A percentile compares a stretch with the other conserved stretches of the same genome.
These are phyloP conservation scores for Candida smagusa DNA, from an alignment of 1,139 yeast species.

Conservation along the genomic window DNA sequence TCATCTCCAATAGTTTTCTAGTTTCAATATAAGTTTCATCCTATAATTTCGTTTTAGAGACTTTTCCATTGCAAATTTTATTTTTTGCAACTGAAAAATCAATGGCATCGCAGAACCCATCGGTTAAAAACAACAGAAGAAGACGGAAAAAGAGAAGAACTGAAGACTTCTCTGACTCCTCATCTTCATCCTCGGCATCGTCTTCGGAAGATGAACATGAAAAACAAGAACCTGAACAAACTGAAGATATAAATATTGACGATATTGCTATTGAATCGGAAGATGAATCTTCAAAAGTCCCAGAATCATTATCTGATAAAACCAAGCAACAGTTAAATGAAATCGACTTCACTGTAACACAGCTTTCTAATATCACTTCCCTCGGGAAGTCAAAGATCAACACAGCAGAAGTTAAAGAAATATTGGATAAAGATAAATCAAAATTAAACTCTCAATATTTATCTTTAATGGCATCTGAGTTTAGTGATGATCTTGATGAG, in stretches of 20 bases:
- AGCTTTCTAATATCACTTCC: constrained; percentile 17
- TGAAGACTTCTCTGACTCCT: constrained; percentile 49
- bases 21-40: too few species aligned
- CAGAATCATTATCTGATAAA: constrained; percentile 19
- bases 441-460: constrained; percentile 52
- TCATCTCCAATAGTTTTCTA: too few species aligned
- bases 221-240: constrained; percentile 8
- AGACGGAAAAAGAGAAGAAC: constrained; percentile 82
- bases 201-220: constrained; percentile 16
- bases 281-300: constrained; percentile 23
- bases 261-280: constrained; percentile 40
- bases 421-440: constrained; percentile 29
- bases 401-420: constrained; percentile 21
- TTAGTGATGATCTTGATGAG: constrained; percentile 61
- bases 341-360: constrained; percentile 27
- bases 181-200: constrained; percentile 45
- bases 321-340: constrained; percentile 23
- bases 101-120: constrained; percentile 12
- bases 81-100: not conserved
- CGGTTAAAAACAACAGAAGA: constrained; percentile 24
- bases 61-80: too few species aligned
- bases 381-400: constrained; percentile 15
- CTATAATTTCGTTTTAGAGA: too few species aligned
- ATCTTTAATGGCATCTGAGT: constrained; percentile 54
- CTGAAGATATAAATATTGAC: constrained; percentile 26